A percentile compares a stretch with the other conserved stretches of the same genome.
Evolutionary conservation across 148 eudicot species (phyloP).

Genomic region (Fagopyrum tataricum): DNA sequence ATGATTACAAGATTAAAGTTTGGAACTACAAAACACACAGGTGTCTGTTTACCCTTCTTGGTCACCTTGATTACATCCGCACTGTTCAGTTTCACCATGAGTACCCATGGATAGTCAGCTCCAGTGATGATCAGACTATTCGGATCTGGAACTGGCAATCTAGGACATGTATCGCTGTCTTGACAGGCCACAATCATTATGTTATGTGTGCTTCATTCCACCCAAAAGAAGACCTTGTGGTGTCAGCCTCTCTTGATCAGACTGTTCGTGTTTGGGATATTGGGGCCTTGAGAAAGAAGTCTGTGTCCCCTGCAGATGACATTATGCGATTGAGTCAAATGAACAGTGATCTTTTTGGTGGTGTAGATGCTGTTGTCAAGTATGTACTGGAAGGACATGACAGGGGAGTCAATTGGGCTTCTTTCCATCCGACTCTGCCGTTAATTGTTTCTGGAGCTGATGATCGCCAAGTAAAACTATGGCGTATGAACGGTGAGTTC

Average conservation of each 20-base stretch:
- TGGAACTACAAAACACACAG: constrained; percentile 73
- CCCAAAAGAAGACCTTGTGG: constrained; percentile 93
- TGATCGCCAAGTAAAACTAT: constrained; percentile 76
- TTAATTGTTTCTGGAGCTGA: constrained; percentile 78
- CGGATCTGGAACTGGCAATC: constrained; percentile 99
- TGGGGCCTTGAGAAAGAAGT: constrained; percentile 81
- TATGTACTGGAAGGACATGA: constrained; percentile 95
- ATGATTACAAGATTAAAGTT: constrained; percentile 71
- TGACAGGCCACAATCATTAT: constrained; percentile 81
- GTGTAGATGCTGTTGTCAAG: constrained; percentile 74
- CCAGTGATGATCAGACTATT: constrained; percentile 53
- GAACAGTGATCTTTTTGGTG: constrained; percentile 85
- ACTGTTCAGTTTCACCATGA: constrained; percentile 51
- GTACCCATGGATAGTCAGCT: constrained; percentile 49
- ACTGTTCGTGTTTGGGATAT: constrained; percentile 87
- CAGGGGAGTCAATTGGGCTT: constrained; percentile 96
- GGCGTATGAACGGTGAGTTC: constrained; percentile 76
- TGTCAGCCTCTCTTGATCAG: constrained; percentile 95
- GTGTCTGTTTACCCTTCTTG: constrained; percentile 71
- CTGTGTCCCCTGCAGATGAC: constrained; percentile 86
- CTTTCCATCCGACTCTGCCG: constrained; percentile 80
- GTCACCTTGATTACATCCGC: constrained; percentile 50
- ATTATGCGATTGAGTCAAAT: constrained; percentile 76
- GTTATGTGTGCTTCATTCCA: constrained; percentile 89
- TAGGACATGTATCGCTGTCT: constrained; percentile 74